Evolutionary conservation across 305 asterid species (phyloP).

Genomic region (Fraxinus greggii): DNA sequence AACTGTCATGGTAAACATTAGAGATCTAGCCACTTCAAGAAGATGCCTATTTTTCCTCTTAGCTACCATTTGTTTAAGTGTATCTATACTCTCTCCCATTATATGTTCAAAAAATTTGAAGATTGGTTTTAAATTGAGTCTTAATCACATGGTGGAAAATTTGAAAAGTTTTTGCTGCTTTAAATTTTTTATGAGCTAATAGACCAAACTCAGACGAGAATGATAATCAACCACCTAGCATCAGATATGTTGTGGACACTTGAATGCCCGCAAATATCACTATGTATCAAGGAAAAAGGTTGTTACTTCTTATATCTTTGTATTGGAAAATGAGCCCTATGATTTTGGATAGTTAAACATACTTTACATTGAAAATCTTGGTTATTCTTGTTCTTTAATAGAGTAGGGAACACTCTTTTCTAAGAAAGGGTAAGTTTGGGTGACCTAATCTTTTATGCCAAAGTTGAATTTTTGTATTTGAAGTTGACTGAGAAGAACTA

Average conservation of each 20-base stretch:
- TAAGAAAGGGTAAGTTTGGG: background rate
- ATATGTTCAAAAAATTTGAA: background rate
- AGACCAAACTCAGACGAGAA: background rate
- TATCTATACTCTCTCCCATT: slow-evolving; percentile 3
- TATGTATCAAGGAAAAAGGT: background rate
- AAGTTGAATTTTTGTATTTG: background rate
- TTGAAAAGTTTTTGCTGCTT: background rate
- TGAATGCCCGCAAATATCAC: background rate
- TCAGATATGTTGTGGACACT: background rate
- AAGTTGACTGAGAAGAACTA: background rate
- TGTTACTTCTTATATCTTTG: background rate
- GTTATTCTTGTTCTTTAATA: background rate
- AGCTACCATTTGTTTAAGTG: background rate
- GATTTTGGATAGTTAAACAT: slow-evolving; percentile 9
- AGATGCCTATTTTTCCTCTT: background rate
- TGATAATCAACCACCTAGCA: background rate
- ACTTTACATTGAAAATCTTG: background rate
- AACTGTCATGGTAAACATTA: background rate
- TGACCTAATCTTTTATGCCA: background rate
- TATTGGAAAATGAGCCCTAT: background rate
- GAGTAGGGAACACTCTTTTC: background rate
- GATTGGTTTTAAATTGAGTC: background rate
- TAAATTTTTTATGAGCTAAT: background rate
- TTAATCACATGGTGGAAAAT: background rate
- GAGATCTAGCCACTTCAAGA: background rate